Evolutionary conservation across 805 yeast genomes (phyloP), one percentile per base, ranked within the genome.

Genomic region (Saccharomyces mikatae): DNA sequence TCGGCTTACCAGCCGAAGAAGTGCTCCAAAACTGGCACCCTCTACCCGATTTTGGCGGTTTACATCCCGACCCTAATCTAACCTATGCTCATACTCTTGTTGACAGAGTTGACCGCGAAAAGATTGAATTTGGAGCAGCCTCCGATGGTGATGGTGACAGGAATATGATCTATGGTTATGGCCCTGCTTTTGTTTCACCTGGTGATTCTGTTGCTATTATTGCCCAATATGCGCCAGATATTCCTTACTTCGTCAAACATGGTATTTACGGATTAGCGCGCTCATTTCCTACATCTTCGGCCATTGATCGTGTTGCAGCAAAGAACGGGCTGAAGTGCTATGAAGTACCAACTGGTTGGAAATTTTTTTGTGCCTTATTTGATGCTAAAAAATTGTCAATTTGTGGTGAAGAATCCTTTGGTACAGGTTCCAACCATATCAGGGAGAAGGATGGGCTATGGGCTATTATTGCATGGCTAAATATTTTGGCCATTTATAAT

Each of bases 141-240:
- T 87, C 96, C n/a, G 99, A 89, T 69, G 99, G 99, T 71, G 99
- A 92, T 65, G 99, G 99, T 71, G 99, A 92, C 70, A 83, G 99
- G 75, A 92, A 92, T 71, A 92, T 92, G 99, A 92, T 92, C 66
- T 94, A 94, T 71, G 99, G 99, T 56, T 89, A 89, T 46, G 86
- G 86, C 49, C 70, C 71, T 14, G 81, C 97, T 2, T 92, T 92
- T 71, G 98, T 92, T 13, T 90, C 97, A 1, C 99, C 99, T 8
- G 98, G 99, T 69, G 99, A 92, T 71, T 87, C 96, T 4, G 98
- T 92, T 32, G 98, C 99, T 47, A 92, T 92, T 61, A 92, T 92
- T 69, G 91, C 97, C 17, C 97, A 94, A 74, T 87, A 92, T 66
- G 94, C 96, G 14, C 71, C 76, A n/a, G 81, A 79, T 60, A 92